These are phyloP conservation scores for Cercospora brassicicola DNA, from an alignment of 2,329 filamentous ascomycete genomes.

Conservation along the genomic window DNA sequence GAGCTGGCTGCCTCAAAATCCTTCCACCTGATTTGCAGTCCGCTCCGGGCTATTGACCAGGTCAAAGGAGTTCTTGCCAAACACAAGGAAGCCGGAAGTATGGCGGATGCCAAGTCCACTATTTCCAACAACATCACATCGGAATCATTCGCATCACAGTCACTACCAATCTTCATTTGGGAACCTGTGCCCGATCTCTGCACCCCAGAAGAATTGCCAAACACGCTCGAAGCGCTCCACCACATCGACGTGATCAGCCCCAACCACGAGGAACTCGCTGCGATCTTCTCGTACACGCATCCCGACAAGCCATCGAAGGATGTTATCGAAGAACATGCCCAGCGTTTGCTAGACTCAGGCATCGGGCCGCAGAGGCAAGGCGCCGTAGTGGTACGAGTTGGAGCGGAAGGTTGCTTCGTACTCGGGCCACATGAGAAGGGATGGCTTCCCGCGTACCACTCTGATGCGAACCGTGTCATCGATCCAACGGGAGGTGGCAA, in stretches of 20 bases:
- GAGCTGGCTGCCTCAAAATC: slow-evolving; percentile 68
- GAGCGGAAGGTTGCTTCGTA: slow-evolving; percentile 68
- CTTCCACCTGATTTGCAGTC: slow-evolving; percentile 86
- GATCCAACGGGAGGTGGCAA: slow-evolving; percentile 96
- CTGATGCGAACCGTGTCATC: slow-evolving; percentile 59
- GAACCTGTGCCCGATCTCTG: slow-evolving; percentile 92
- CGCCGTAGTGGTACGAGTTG: slow-evolving; percentile 68
- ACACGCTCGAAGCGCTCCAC: slow-evolving; percentile 54
- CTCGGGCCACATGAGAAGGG: slow-evolving; percentile 37
- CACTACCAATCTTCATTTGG: slow-evolving; percentile 76
- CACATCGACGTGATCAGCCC: slow-evolving; percentile 66
- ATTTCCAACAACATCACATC: not conserved
- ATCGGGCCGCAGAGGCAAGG: slow-evolving; percentile 38
- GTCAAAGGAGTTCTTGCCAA: slow-evolving; percentile 64
- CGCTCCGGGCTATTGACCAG: slow-evolving; percentile 72
- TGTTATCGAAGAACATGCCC: slow-evolving; percentile 44
- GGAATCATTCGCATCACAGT: slow-evolving; percentile 25
- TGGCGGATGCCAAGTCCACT: not conserved
- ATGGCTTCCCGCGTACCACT: slow-evolving; percentile 80
- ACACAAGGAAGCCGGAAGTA: not conserved
- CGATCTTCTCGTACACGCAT: slow-evolving; percentile 65
- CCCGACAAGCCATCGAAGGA: slow-evolving; percentile 26
- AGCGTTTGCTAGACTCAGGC: slow-evolving; percentile 34
- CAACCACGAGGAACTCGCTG: slow-evolving; percentile 85
- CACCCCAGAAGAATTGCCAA: slow-evolving; percentile 61